Evolutionary conservation across 192 early-diverging fungal genomes (phyloP).

Genomic region (Coemansia guatemalensis): DNA sequence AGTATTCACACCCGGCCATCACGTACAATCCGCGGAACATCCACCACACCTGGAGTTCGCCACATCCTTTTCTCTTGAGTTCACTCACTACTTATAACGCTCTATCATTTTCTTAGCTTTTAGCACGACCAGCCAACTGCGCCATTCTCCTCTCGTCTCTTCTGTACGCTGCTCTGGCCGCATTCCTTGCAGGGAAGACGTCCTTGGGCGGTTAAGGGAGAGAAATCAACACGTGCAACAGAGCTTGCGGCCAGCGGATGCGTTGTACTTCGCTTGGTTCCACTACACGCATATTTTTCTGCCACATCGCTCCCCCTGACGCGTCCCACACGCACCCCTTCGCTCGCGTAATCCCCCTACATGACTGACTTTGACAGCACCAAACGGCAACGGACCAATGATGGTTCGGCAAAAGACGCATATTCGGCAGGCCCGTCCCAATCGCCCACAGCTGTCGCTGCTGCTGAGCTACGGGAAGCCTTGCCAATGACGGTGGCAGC

Average conservation of each 20-base stretch:
- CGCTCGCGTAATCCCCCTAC: background rate
- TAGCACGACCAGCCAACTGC: background rate
- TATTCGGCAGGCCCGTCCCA: background rate
- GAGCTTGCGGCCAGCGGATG: background rate
- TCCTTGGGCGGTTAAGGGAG: background rate
- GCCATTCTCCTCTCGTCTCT: background rate
- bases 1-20: background rate
- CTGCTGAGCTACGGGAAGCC: background rate
- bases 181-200: background rate
- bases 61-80: background rate
- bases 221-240: background rate
- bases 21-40: background rate
- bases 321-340: background rate
- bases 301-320: background rate
- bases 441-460: background rate
- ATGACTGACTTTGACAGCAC: slow-evolving; percentile 46
- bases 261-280: background rate
- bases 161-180: background rate
- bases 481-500: background rate
- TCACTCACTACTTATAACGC: background rate
- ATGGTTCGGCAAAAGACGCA: slow-evolving; percentile 18
- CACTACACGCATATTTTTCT: background rate
- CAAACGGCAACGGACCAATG: slow-evolving; percentile 50
- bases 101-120: background rate
- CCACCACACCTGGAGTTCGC: background rate